Conservation (phyloP, 495 filamentous ascomycete species). For the Annulohypoxylon maeteangense region DNA sequence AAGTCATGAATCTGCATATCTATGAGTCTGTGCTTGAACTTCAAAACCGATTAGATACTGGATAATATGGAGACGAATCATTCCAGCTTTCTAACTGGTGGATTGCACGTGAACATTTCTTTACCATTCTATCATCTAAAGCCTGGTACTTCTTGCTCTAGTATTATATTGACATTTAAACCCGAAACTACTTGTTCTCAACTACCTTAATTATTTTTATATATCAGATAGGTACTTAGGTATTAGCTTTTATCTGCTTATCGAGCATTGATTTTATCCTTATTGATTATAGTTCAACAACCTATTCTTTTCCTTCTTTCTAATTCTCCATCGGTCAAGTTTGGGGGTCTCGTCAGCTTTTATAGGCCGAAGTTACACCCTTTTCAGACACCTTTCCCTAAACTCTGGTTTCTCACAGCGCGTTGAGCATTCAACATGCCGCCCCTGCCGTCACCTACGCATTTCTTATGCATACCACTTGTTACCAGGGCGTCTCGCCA, state of each 20-base stretch:
- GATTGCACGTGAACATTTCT: constrained; percentile 13
- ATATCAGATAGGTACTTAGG: neutral
- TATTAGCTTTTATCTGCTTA: neutral
- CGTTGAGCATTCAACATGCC: constrained; percentile 39
- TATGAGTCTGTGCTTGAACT: constrained; percentile 15
- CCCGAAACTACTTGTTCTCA: neutral
- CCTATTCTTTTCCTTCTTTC: neutral
- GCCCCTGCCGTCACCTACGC: constrained; percentile 66
- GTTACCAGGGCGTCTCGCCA: constrained; percentile 68
- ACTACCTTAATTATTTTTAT: neutral
- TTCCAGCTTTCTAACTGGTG: neutral
- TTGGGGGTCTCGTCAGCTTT: neutral
- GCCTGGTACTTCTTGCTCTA: no score
- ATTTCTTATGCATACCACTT: constrained; percentile 89
- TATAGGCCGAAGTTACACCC: no score
- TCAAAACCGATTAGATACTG: neutral
- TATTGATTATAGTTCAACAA: neutral
- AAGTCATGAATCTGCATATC: constrained; percentile 5
- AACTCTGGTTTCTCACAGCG: neutral
- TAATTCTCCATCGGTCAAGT: neutral
- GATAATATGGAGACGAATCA: constrained; percentile 5
- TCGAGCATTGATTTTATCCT: neutral
- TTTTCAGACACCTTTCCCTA: neutral
- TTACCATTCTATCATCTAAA: neutral
- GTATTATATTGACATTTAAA: neutral